These are phyloP conservation scores for Kwoniella sp. DNA, from an alignment of 768 basidiomycete species.

Conservation along the genomic window DNA sequence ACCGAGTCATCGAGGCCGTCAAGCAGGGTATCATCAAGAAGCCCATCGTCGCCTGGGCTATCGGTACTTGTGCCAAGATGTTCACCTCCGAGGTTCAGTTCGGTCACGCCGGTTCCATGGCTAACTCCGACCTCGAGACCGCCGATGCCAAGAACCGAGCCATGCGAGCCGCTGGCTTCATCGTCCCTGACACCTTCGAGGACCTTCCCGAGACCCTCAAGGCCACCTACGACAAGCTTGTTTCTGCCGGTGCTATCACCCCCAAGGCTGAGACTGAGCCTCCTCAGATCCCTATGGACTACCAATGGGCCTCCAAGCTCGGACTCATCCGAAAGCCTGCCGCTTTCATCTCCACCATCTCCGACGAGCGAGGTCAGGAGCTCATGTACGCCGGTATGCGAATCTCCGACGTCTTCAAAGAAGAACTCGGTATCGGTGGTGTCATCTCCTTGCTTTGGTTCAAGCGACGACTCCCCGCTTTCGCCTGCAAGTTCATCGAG, in stretches of 20 bases:
- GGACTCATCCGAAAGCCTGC: slow-evolving; percentile 98
- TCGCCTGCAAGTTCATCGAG: slow-evolving; percentile 98
- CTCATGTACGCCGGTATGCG: slow-evolving; percentile 98
- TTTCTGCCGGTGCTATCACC: slow-evolving; percentile 67
- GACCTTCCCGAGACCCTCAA: slow-evolving; percentile 82
- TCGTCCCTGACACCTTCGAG: slow-evolving; percentile 97
- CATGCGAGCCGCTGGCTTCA: slow-evolving; percentile 91
- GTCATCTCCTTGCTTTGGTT: slow-evolving; percentile 97
- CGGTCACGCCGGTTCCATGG: slow-evolving; percentile 97
- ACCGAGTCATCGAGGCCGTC: slow-evolving; percentile 97
- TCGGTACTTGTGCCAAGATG: slow-evolving; percentile 99
- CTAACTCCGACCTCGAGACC: slow-evolving; percentile 95
- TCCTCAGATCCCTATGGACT: slow-evolving; percentile 99
- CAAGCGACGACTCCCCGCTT: slow-evolving; percentile 86
- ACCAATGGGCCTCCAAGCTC: slow-evolving; percentile 99
- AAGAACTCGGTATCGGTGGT: slow-evolving; percentile 91
- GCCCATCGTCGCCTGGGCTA: slow-evolving; percentile 99
- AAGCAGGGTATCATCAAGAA: slow-evolving; percentile 91
- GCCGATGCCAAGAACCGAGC: slow-evolving; percentile 96
- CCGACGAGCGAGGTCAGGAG: slow-evolving; percentile 98
- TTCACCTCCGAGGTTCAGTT: slow-evolving; percentile 99
- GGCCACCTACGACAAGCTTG: slow-evolving; percentile 81
- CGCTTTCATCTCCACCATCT: slow-evolving; percentile 96
- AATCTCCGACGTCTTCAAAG: slow-evolving; percentile 98
- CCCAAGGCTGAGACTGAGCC: slow-evolving; percentile 80